Base-by-base conservation (phyloP, 2,329 filamentous ascomycete species). In the Fusarium begoniae region DNA sequence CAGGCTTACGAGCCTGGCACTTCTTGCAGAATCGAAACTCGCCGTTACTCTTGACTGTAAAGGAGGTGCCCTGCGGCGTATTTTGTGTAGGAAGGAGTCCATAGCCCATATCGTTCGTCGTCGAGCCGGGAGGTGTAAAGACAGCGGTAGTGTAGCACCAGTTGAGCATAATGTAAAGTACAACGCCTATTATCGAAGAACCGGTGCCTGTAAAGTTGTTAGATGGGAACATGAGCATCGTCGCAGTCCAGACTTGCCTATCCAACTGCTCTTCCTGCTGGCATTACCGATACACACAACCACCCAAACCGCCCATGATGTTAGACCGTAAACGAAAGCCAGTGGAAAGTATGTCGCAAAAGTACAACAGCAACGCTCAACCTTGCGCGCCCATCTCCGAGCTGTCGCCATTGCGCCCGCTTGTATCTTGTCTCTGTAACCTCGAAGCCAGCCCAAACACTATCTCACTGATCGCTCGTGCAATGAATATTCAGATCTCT, bases 11-110 rank as follows among this genome's bases (percentile, higher is more conserved):
- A 59, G 92, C 92, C 84, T 97, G 94, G 83, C 96, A 99, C 85
- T 99, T 99, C 85, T 98, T 98, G 88, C 96, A 99, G 85, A 93
- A 98, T 63, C 96, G 90, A 59, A 93, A 85, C 78, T 93, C 93
- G 77, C 96, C 96, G 47, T 94, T 95, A 65, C 94, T 92, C 84
- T 96, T 99, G 80, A 98, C 96, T 3, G 96, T 98, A 79, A 98
- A 93, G 43, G 93, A 93, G 14, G 93, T 92, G 64, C 91, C 88
- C 57, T 74, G 81, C 74, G 77, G 88, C 12, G 89, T 83, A 72
- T 92, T 90, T 69, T 90, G 87, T 28, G 93, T 94, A 3, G 95
- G 95, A 50, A 98, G 87, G 53, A 93, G 91, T 81, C 91, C 93
- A 84, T 98, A 98, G 75, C 92, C 92, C 80, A 88, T 83, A 67